A percentile compares a stretch with the other conserved stretches of the same genome.
Conservation (phyloP, 2,329 filamentous ascomycete genomes). For the Trichoderma afroharzianum region DNA sequence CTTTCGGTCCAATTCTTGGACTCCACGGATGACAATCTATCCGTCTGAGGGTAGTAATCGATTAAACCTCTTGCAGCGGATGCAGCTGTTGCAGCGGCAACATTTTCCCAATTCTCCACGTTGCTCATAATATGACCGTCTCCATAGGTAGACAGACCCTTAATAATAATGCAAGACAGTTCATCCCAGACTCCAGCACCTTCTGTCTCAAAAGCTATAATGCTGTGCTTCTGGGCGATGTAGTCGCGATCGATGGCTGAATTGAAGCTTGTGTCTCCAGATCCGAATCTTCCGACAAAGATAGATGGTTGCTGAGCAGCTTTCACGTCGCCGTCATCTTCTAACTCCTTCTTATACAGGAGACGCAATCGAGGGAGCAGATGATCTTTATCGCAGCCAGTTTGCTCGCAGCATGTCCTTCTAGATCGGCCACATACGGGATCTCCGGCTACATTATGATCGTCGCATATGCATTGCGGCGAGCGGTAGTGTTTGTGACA, state of each 20-base stretch:
- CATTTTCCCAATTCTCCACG: not conserved
- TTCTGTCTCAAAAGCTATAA: not conserved
- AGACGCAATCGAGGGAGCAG: not conserved
- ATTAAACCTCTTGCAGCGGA: not conserved
- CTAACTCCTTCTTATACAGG: not conserved
- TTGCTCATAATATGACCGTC: not conserved
- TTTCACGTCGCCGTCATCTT: not conserved
- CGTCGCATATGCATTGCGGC: not conserved
- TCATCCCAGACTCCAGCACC: not conserved
- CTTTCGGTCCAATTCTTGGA: not conserved
- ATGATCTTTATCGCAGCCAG: not conserved
- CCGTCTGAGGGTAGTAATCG: not conserved
- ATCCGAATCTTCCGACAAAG: not conserved
- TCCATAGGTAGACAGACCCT: not conserved
- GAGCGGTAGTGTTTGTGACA: not conserved
- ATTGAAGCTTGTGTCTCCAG: not conserved
- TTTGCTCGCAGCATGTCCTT: not conserved
- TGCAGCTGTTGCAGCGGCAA: not conserved
- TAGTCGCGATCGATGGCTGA: not conserved
- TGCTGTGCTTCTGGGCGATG: not conserved
- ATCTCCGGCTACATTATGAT: not conserved
- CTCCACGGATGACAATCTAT: not conserved
- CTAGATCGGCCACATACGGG: not conserved
- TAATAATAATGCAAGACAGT: not conserved
- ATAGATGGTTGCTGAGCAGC: not conserved